Base-by-base conservation (phyloP, 257 asterid genomes). In the Solanum tarapatanum region DNA sequence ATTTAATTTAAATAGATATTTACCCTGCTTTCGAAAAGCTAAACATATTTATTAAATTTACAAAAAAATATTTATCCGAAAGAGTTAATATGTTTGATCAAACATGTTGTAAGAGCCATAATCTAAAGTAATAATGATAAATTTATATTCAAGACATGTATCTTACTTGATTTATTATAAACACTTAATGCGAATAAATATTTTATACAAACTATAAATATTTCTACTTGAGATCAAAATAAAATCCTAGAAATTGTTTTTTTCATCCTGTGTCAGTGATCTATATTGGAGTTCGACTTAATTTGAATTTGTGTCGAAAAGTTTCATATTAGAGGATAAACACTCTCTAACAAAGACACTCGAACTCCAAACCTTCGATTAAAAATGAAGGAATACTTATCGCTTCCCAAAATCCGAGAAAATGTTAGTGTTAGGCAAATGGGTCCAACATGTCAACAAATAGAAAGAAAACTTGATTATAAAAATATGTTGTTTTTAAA, bases 351-450 rank as follows among this genome's bases (percentile, higher is more conserved):
- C 0, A 51, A 51, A 48, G 7, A 14, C 2, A 48, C 8, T 48
- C 3, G 2, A 51, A 51, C 2, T 51, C 4, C 1, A 51, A 6
- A 6, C 3, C 62, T 51, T 2, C 8, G 4, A 51, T 51, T 51
- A 51, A 51, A 51, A 51, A 51, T 51, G 1, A 51, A 51, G 7
- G 8, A 17, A 51, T 51, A 51, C 9, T 51, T 51, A 17, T 51
- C 4, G 8, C 62, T 51, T 0, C 0, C 0, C 9, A 36, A 36
- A 74, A 10, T 12, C 6, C 0, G 3, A 2, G 0, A 21, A 73
- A 74, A 33, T 39, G 8, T 32, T 36, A 75, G 30, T 35, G 51
- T 26, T 55, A 37, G 41, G 6, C 66, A 9, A 80, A n/a, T 80
- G 85, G 85, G 69, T 28, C 83, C 85, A 80, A 28, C 9, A 80